Percentiles rank a stretch among this genome's conserved stretches.
Conservation (phyloP, 495 filamentous ascomycete species). For the Podospora pseudoanserina region DNA sequence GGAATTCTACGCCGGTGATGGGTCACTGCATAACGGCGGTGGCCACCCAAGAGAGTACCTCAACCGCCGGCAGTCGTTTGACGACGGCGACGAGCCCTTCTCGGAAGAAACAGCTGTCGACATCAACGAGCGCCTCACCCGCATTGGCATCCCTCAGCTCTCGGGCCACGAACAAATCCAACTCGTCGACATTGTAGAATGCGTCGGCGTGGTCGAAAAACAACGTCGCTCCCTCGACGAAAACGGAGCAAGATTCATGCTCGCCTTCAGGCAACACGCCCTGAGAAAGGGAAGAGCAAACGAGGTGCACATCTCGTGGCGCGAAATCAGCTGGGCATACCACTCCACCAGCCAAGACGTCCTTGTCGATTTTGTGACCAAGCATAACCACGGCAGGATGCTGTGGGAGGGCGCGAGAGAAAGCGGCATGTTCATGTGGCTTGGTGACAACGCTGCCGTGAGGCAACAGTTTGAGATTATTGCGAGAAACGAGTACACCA, state of each 20-base stretch:
- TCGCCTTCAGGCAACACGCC: slow-evolving; percentile 84
- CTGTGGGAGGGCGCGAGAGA: slow-evolving; percentile 82
- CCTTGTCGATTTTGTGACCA: slow-evolving; percentile 78
- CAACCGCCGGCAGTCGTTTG: slow-evolving; percentile 35
- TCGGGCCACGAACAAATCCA: slow-evolving; percentile 87
- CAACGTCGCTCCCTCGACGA: slow-evolving; percentile 89
- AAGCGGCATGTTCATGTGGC: slow-evolving; percentile 93
- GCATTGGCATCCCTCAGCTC: slow-evolving; percentile 72
- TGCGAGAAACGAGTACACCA: slow-evolving; percentile 90
- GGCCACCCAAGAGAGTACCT: slow-evolving; percentile 29
- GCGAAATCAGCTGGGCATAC: slow-evolving; percentile 93
- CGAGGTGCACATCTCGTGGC: slow-evolving; percentile 74
- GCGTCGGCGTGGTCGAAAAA: slow-evolving; percentile 80
- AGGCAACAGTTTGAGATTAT: slow-evolving; percentile 80
- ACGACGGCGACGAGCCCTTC: slow-evolving; percentile 59
- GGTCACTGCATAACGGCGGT: slow-evolving; percentile 16
- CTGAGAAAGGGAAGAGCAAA: slow-evolving; percentile 62
- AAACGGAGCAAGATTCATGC: slow-evolving; percentile 83
- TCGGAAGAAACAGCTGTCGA: slow-evolving; percentile 66
- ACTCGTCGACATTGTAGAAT: slow-evolving; percentile 82
- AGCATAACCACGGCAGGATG: slow-evolving; percentile 72
- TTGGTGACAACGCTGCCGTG: slow-evolving; percentile 70
- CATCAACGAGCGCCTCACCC: slow-evolving; percentile 75
- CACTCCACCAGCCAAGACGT: slow-evolving; percentile 93
- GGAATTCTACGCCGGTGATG: slow-evolving; percentile 58